phyloP scores from a whole-genome alignment of 768 basidiomycete species.

The Lentinula boryana region DNA sequence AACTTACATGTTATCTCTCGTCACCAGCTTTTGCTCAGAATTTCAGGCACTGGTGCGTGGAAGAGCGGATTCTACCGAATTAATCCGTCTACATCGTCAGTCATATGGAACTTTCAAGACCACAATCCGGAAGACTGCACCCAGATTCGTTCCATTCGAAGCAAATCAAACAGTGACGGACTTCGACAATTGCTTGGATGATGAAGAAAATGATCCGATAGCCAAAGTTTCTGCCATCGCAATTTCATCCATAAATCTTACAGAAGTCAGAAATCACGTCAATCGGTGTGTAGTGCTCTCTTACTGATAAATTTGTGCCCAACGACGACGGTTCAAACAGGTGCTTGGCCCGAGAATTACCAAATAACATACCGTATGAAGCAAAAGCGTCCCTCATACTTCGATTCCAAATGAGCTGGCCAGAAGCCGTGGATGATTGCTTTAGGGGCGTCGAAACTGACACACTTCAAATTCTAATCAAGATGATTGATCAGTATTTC shows the following conservation, averaged over 20 bases:
- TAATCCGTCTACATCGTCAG: constrained; percentile 25
- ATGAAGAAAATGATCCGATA: constrained; percentile 10
- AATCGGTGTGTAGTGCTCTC: constrained; percentile 15
- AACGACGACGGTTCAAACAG: not conserved
- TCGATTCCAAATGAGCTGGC: constrained; percentile 18
- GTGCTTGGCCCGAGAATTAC: constrained; percentile 18
- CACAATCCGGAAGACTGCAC: constrained; percentile 25
- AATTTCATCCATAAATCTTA: constrained; percentile 18
- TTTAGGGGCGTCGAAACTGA: constrained; percentile 6
- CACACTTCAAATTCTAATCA: constrained; percentile 14
- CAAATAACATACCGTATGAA: constrained; percentile 22
- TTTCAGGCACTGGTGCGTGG: constrained; percentile 23
- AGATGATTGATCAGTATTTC: constrained; percentile 22
- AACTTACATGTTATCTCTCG: constrained; percentile 26
- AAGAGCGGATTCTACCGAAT: constrained; percentile 13
- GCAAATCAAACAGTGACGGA: not conserved
- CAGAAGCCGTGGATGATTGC: constrained; percentile 6
- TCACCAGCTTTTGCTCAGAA: constrained; percentile 26
- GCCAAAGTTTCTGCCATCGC: constrained; percentile 11
- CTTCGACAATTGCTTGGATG: constrained; percentile 12
- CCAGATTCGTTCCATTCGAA: constrained; percentile 28
- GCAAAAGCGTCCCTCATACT: constrained; percentile 21
- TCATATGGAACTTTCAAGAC: constrained; percentile 22
- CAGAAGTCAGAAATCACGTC: constrained; percentile 27
- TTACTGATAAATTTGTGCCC: not conserved